A percentile compares a stretch with the other conserved stretches of the same genome.
Conservation (phyloP, 148 eudicot species). For the Amaranthus cruentus region DNA sequence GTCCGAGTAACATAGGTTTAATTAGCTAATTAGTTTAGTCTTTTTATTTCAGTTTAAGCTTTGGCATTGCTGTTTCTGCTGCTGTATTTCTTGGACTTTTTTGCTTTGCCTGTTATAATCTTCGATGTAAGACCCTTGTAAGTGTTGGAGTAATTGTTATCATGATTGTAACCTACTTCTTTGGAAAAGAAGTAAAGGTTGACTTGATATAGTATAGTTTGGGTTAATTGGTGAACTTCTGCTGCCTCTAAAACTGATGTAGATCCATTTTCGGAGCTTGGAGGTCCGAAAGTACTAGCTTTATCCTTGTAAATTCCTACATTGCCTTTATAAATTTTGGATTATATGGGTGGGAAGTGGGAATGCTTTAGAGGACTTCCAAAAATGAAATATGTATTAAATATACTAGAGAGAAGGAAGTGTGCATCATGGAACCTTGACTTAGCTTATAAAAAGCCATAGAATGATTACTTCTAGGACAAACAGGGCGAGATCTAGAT, state of each 20-base stretch:
- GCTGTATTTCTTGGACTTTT: not conserved
- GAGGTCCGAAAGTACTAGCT: not conserved
- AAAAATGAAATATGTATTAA: too few relatives aligned
- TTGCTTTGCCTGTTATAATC: not conserved
- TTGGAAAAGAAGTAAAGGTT: not conserved
- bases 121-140: not conserved
- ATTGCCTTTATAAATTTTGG: too few relatives aligned
- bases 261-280: not conserved
- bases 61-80: too few relatives aligned
- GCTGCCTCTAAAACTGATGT: too few relatives aligned
- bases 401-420: too few relatives aligned
- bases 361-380: too few relatives aligned
- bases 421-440: not conserved
- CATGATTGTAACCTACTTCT: not conserved
- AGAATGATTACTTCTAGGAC: not conserved
- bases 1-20: too few relatives aligned
- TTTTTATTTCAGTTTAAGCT: too few relatives aligned
- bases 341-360: too few relatives aligned
- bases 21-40: too few relatives aligned
- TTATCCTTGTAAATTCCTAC: too few relatives aligned
- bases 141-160: not conserved
- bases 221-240: not conserved
- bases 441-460: not conserved
- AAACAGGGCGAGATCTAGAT: not conserved
- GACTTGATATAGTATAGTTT: not conserved